Evolutionary conservation across 176 grass and related monocot species (phyloP).

Genomic region (Saccharum spontaneum): DNA sequence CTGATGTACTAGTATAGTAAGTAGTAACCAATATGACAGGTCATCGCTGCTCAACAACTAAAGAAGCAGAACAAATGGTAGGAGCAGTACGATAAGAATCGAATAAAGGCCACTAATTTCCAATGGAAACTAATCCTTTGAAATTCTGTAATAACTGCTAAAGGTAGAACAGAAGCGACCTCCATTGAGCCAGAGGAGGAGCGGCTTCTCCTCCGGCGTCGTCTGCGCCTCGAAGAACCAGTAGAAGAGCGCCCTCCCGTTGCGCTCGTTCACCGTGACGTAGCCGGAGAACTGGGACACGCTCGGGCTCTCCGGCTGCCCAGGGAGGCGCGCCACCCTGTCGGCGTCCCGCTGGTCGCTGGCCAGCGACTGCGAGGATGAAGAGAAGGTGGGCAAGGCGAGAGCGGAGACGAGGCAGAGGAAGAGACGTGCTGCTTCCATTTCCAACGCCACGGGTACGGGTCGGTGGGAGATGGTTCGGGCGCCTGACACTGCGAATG

Average conservation of each 20-base stretch:
- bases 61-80: background rate
- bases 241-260: conserved; percentile 65
- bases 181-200: conserved; percentile 90
- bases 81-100: background rate
- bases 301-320: conserved; percentile 46
- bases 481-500: background rate
- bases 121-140: background rate
- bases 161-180: conserved; percentile 28
- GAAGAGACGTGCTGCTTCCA: background rate
- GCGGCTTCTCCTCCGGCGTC: conserved; percentile 46
- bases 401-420: background rate
- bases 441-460: background rate
- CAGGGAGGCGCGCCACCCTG: conserved; percentile 48
- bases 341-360: conserved; percentile 33
- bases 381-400: background rate
- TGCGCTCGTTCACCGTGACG: conserved; percentile 47
- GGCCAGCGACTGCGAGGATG: background rate
- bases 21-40: background rate
- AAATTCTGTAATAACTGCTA: background rate
- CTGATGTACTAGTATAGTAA: background rate
- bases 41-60: background rate
- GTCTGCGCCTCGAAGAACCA: conserved; percentile 90
- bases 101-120: background rate
- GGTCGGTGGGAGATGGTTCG: background rate
- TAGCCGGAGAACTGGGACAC: conserved; percentile 62